phyloP scores from a whole-genome alignment of 208 protist species.

The Novymonas esmeraldas region DNA sequence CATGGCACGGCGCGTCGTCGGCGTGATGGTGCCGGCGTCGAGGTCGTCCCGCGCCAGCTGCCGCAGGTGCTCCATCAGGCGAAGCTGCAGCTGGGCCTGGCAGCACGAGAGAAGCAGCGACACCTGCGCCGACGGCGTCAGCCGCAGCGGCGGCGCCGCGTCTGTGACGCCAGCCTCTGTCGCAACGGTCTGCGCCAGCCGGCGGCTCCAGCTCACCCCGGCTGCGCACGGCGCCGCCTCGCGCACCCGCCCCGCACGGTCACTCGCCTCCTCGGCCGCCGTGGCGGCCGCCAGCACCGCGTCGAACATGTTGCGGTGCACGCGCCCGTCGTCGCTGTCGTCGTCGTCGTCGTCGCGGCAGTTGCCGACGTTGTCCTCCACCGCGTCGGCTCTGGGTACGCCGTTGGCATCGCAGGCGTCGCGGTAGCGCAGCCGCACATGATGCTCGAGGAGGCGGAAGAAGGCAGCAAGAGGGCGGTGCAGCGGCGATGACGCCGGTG shows the following conservation, averaged over 20 bases:
- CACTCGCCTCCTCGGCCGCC: background rate
- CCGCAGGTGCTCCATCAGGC: conserved; percentile 28
- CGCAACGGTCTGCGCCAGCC: background rate
- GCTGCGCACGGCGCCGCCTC: background rate
- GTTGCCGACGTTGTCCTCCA: background rate
- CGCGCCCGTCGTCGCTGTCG: background rate
- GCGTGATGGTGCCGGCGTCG: conserved; percentile 16
- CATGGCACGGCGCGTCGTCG: conserved; percentile 30
- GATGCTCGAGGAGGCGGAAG: conserved; percentile 15
- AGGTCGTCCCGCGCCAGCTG: conserved; percentile 18
- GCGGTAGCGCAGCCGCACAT: conserved; percentile 8
- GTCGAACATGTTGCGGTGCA: conserved; percentile 28
- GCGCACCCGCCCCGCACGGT: background rate
- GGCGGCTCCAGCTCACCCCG: background rate
- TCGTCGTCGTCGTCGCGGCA: conserved; percentile 2
- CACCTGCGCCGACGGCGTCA: conserved; percentile 25
- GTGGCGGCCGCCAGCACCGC: conserved; percentile 16
- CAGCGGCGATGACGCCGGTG: conserved; percentile 1
- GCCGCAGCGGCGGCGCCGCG: background rate
- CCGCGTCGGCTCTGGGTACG: background rate
- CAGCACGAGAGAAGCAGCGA: conserved; percentile 33
- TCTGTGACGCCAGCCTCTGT: background rate
- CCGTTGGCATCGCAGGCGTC: conserved; percentile 18
- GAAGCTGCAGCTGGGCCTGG: conserved; percentile 36
- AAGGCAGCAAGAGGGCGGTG: conserved; percentile 23